Conservation (phyloP, 2,329 filamentous ascomycete species). For the Colletotrichum endophyticum region DNA sequence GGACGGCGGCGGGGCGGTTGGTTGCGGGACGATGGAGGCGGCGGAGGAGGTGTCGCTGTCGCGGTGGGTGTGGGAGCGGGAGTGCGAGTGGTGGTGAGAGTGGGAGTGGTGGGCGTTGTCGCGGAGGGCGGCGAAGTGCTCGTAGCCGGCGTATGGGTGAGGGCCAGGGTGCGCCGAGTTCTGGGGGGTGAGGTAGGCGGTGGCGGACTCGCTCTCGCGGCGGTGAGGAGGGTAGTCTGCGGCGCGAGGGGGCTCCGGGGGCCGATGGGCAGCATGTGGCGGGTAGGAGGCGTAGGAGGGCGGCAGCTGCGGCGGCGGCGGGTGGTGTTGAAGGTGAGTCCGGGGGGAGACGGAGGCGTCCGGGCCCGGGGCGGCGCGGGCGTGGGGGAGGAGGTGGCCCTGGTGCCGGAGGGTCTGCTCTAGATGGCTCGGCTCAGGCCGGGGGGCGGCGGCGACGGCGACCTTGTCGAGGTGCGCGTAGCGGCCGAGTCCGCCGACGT, state of each 20-base stretch:
- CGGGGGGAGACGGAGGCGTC: constrained; percentile 9
- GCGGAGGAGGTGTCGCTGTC: constrained; percentile 42
- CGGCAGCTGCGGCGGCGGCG: neutral
- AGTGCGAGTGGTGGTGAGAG: constrained; percentile 27
- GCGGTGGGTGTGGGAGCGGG: constrained; percentile 29
- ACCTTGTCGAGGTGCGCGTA: constrained; percentile 63
- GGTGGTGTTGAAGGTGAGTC: constrained; percentile 5
- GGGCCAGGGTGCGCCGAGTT: constrained; percentile 28
- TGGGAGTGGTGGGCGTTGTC: constrained; percentile 18
- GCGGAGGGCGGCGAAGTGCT: constrained; percentile 1
- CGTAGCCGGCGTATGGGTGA: constrained; percentile 6
- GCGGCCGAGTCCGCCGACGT: constrained; percentile 76
- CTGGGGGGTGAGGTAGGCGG: constrained; percentile 26
- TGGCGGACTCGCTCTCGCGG: constrained; percentile 10
- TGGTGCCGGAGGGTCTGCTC: constrained; percentile 30
- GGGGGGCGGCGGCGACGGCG: constrained; percentile 24
- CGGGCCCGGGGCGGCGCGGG: neutral
- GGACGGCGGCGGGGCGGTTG: constrained; percentile 33
- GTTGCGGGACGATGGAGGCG: constrained; percentile 42
- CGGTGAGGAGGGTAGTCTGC: constrained; percentile 16
- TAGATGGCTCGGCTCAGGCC: constrained; percentile 26
- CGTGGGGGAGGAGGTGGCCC: constrained; percentile 20
- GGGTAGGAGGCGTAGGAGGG: constrained; percentile 9
- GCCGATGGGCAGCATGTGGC: neutral
- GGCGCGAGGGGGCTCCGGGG: neutral